Evolutionary conservation across 441 rosid genomes (phyloP).

Genomic region (Euphorbia celastroides): DNA sequence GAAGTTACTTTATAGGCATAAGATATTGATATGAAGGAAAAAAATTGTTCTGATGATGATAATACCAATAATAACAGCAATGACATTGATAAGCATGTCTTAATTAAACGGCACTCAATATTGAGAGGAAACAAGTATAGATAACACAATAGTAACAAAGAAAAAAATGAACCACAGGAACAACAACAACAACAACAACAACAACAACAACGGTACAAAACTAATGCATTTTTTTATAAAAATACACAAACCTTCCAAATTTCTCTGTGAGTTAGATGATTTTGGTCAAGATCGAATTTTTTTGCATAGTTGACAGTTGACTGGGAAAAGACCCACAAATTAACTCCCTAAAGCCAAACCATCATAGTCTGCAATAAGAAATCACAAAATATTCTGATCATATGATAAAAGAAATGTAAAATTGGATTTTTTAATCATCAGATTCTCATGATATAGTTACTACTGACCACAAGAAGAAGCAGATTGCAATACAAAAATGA

Average conservation of each 20-base stretch:
- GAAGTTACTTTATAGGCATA: not conserved
- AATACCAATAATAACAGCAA: not conserved
- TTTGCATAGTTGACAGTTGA: constrained; percentile 70
- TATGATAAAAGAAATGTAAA: constrained; percentile 5
- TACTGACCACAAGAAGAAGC: constrained; percentile 94
- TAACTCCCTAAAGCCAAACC: constrained; percentile 99
- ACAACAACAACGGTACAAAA: not conserved
- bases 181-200: not conserved
- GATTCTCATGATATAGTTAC: not conserved
- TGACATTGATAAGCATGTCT: not conserved
- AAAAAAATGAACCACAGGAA: not conserved
- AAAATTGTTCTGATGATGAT: not conserved
- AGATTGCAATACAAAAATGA: constrained; percentile 93
- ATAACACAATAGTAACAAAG: not conserved
- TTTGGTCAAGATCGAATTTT: constrained; percentile 73
- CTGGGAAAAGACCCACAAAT: constrained; percentile 79
- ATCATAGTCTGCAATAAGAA: constrained; percentile 63
- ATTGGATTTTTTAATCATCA: not conserved
- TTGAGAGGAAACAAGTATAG: not conserved
- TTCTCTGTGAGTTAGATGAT: constrained; percentile 82
- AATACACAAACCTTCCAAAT: constrained; percentile 88
- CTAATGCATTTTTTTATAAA: constrained; percentile 1
- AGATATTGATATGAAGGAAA: not conserved
- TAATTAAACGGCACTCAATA: too few relatives aligned
- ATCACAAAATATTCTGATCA: constrained; percentile 8